Evolutionary conservation across 1,284 basidiomycete genomes (phyloP), one percentile per base, ranked within the genome.

Genomic region (Fomitopsis betulina): DNA sequence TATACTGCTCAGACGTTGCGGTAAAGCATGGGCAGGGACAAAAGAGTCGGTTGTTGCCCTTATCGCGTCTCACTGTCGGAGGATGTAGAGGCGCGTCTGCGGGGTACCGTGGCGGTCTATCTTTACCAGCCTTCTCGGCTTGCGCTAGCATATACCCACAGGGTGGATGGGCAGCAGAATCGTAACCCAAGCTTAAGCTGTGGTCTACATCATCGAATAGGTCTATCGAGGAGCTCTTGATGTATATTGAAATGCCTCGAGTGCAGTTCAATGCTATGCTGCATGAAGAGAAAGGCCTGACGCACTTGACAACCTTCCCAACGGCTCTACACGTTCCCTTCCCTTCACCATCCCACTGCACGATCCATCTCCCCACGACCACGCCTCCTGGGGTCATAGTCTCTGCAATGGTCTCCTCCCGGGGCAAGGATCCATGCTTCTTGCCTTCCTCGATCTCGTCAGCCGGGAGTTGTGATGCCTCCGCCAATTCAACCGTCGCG

Each of bases 401-500:
- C 72, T 92, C 89, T 15, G 91, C 90, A 3, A 92, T 78, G 0
- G 89, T 90, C 72, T 93, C 90, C 65, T 89, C 85, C 55, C 75
- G 67, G 6, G 84, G 85, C 0, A 80, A 59, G 7, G 60, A 60
- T 15, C 67, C 65, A 51, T 64, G 60, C 15, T 56, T 73, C 5
- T 67, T 66, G 39, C 76, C 77, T 8, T 68, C 73, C 60, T 69
- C 64, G 59, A 72, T 61, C 66, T 78, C 71, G 59, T 77, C 67
- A 56, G 74, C 61, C 6, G 76, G 77, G 6, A 89, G 68, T 54
- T 78, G 73, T 45, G 89, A 76, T 32, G 70, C 74, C 45, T 80
- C 71, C 25, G 87, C 84, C 19, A 93, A 80, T 68, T 91, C 86
- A 89, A 89, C 94, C 58, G 86, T 89, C 9, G 93, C 90, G 65